These are phyloP conservation scores for Tricholoma matsutake DNA, from an alignment of 768 basidiomycete genomes.

Conservation along the genomic window DNA sequence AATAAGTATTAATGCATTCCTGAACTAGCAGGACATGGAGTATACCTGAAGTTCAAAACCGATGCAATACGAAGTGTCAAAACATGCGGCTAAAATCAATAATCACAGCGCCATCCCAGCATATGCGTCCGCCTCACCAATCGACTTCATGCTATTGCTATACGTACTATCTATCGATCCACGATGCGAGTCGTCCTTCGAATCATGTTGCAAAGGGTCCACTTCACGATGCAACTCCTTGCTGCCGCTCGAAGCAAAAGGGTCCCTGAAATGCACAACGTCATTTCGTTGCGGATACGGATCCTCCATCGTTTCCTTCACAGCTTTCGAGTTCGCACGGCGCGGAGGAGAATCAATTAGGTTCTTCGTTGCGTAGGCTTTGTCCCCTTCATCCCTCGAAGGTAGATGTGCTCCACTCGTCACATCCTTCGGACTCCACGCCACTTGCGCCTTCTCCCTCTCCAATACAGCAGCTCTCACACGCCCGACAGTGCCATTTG, in stretches of 20 bases:
- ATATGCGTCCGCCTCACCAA: constrained; percentile 10
- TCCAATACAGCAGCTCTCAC: not conserved
- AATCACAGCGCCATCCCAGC: constrained; percentile 12
- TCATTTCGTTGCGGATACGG: not conserved
- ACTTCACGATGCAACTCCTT: not conserved
- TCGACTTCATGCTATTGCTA: constrained; percentile 2
- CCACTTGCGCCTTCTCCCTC: not conserved
- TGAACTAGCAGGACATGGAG: not conserved
- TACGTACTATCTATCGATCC: not conserved
- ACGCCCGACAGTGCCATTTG: not conserved
- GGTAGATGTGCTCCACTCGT: not conserved
- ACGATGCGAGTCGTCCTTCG: constrained; percentile 5
- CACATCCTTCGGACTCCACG: not conserved
- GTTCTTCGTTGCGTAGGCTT: not conserved
- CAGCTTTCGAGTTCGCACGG: not conserved
- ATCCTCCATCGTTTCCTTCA: not conserved
- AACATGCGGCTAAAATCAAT: not conserved
- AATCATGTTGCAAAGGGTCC: not conserved
- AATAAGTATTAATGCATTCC: not conserved
- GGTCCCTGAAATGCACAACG: not conserved
- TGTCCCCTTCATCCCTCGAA: not conserved
- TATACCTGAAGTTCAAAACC: too few species aligned
- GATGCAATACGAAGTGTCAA: not conserved
- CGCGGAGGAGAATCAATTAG: not conserved
- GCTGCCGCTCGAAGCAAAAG: not conserved